phyloP scores from a whole-genome alignment of 257 asterid genomes.

The Solanum paucissectum region DNA sequence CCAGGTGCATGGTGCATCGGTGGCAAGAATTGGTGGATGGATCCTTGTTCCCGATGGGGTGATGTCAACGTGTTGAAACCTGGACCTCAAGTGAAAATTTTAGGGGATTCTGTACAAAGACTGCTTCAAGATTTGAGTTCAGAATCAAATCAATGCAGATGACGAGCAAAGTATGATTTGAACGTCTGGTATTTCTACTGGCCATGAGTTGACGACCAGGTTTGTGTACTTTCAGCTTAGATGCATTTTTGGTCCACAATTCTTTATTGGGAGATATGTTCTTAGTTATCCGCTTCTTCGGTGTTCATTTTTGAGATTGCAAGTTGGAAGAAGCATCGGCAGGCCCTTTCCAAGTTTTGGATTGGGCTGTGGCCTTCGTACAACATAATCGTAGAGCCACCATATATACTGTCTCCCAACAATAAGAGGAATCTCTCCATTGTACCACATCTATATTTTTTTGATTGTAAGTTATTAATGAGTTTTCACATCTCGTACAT shows the following conservation, averaged over 20 bases:
- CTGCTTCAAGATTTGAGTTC: slow-evolving; percentile 40
- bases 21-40: slow-evolving; percentile 50
- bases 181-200: neutral
- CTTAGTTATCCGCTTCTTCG: slow-evolving; percentile 6
- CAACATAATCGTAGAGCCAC: neutral
- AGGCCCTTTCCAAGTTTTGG: slow-evolving; percentile 6
- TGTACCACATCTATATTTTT: neutral
- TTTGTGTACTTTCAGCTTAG: neutral
- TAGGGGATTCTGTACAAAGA: slow-evolving; percentile 37
- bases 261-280: slow-evolving; percentile 29
- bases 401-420: slow-evolving; percentile 2
- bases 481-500: neutral
- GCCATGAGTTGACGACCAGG: neutral
- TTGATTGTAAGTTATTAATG: neutral
- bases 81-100: slow-evolving; percentile 45
- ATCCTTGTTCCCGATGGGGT: slow-evolving; percentile 91
- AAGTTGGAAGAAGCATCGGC: slow-evolving; percentile 15
- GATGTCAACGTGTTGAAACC: slow-evolving; percentile 63
- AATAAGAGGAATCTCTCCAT: slow-evolving; percentile 5
- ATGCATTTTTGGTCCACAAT: slow-evolving; percentile 21
- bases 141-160: slow-evolving; percentile 51
- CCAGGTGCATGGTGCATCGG: slow-evolving; percentile 97
- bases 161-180: slow-evolving; percentile 4
- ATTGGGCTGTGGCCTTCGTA: neutral
- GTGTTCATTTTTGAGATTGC: slow-evolving; percentile 16